Conservation (phyloP, 495 filamentous ascomycete genomes). For the Trichoderma asperelloides region DNA sequence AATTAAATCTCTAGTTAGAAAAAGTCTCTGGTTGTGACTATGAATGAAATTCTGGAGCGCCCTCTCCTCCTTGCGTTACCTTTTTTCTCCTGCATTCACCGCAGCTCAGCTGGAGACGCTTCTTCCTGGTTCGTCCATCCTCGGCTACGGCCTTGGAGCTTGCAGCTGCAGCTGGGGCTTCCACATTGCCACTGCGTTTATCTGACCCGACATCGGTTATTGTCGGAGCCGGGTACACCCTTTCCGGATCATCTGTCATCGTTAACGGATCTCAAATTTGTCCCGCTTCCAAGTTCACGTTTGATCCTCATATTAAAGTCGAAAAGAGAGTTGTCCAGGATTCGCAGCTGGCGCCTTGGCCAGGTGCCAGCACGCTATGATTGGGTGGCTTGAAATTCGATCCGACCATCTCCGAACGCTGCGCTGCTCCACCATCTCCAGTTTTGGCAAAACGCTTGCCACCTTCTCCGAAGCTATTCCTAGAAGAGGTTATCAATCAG, state of each 20-base stretch:
- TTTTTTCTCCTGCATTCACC: slow-evolving; percentile 21
- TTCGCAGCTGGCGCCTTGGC: not conserved
- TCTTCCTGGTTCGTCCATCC: slow-evolving; percentile 11
- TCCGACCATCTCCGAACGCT: not conserved
- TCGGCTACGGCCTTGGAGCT: not conserved
- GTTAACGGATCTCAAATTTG: not conserved
- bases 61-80: slow-evolving; percentile 10
- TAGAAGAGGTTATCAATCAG: not conserved
- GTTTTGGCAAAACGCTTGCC: not conserved
- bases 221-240: not conserved
- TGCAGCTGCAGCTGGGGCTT: not conserved
- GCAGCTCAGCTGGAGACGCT: slow-evolving; percentile 18
- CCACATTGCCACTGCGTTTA: no score
- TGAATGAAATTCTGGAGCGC: no score
- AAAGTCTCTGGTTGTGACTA: no score
- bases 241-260: not conserved
- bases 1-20: not conserved
- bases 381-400: slow-evolving; percentile 1
- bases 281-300: not conserved
- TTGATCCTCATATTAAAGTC: not conserved
- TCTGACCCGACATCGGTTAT: not conserved
- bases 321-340: not conserved
- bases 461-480: not conserved
- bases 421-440: not conserved
- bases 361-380: not conserved